Percentiles rank a stretch among this genome's conserved stretches.
These are phyloP conservation scores for Canna indica DNA, from an alignment of 176 grass and related monocot species.

Conservation along the genomic window DNA sequence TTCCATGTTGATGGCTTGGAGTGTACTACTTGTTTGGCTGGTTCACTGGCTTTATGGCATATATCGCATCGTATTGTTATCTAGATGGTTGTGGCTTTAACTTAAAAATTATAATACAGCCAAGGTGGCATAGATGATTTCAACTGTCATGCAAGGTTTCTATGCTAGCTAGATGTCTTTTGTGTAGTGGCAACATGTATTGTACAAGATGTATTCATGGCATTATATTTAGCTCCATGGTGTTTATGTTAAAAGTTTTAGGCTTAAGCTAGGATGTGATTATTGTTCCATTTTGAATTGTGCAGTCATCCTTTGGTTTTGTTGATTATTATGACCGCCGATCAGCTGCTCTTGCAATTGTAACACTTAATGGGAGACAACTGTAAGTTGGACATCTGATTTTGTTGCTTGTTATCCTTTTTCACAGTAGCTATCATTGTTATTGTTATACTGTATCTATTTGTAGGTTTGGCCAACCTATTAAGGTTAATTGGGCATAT, in stretches of 20 bases:
- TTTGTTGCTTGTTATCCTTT: constrained; percentile 12
- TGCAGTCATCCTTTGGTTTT: constrained; percentile 97
- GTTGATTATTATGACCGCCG: constrained; percentile 96
- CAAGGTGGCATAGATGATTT: too few relatives aligned
- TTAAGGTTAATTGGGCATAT: constrained; percentile 99
- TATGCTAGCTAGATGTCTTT: too few relatives aligned
- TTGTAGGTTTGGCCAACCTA: constrained; percentile 82
- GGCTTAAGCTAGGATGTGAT: constrained; percentile 6
- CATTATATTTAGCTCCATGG: neutral
- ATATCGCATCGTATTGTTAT: too few relatives aligned
- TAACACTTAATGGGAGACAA: constrained; percentile 81
- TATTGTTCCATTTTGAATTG: constrained; percentile 12
- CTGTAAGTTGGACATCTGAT: constrained; percentile 48
- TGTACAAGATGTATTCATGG: too few relatives aligned
- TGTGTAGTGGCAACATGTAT: too few relatives aligned
- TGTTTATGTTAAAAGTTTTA: neutral
- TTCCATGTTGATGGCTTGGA: too few relatives aligned
- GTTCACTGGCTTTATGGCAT: too few relatives aligned
- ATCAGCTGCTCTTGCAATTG: constrained; percentile 83
- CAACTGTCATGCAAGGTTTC: too few relatives aligned
- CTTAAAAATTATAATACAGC: too few relatives aligned
- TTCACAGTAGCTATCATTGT: neutral
- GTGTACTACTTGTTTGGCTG: too few relatives aligned
- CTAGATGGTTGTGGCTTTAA: too few relatives aligned
- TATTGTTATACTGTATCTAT: neutral